Conservation (phyloP, 2,329 filamentous ascomycete genomes). For the Rutstroemia sp. region DNA sequence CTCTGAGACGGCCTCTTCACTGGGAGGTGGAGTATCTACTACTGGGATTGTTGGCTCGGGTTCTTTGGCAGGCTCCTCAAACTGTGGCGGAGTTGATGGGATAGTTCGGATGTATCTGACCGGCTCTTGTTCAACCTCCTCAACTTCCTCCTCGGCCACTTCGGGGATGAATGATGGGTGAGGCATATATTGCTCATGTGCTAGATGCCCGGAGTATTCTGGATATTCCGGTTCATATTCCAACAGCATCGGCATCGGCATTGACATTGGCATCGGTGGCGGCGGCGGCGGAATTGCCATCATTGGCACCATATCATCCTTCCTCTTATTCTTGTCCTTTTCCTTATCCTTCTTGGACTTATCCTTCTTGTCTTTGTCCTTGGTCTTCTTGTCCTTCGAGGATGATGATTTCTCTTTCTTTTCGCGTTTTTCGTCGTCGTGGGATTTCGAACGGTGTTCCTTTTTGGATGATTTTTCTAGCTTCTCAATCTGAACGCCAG, state of each 20-base stretch:
- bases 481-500: slow-evolving; percentile 8
- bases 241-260: not conserved
- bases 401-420: slow-evolving; percentile 1
- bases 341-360: slow-evolving; percentile 11
- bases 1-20: not conserved
- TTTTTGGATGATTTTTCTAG: slow-evolving; percentile 12
- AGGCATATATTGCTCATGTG: not conserved
- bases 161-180: not conserved
- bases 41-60: not conserved
- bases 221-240: not conserved
- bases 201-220: not conserved
- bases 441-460: slow-evolving; percentile 5
- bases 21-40: not conserved
- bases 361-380: slow-evolving; percentile 9
- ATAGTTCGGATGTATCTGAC: not conserved
- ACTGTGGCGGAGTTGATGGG: not conserved
- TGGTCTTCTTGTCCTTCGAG: slow-evolving; percentile 2
- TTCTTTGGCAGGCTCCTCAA: not conserved
- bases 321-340: slow-evolving; percentile 4
- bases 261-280: not conserved
- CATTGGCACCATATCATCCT: not conserved
- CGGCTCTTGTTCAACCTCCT: not conserved
- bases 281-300: not conserved
- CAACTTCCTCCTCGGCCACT: not conserved
- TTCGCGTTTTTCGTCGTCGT: slow-evolving; percentile 8